A percentile compares a stretch with the other conserved stretches of the same genome.
Conservation (phyloP, 306 rosid genomes). For the Vigna nakashimae region DNA sequence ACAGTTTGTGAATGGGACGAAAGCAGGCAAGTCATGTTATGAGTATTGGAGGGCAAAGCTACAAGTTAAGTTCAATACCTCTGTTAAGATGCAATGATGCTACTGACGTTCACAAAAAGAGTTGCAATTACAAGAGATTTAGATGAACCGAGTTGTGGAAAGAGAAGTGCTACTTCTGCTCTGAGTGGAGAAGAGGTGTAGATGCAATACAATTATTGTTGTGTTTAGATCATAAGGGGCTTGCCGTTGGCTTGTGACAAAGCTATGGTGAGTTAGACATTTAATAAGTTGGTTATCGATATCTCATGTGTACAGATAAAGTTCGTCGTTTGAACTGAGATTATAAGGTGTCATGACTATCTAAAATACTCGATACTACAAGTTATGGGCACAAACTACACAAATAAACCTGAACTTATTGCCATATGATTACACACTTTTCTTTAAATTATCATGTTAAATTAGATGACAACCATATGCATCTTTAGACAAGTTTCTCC, state of each 20-base stretch:
- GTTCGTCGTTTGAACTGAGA: neutral
- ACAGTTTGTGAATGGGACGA: neutral
- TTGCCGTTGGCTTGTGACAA: neutral
- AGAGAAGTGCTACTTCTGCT: neutral
- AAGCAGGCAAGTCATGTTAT: neutral
- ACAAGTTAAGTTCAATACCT: neutral
- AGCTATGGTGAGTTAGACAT: neutral
- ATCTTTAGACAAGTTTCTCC: no score
- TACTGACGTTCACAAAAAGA: neutral
- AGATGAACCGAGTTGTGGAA: neutral
- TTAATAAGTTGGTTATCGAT: neutral
- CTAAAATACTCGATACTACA: neutral
- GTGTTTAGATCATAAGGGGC: neutral
- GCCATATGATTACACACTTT: neutral
- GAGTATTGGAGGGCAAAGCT: neutral
- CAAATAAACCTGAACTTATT: neutral
- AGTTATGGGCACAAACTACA: neutral
- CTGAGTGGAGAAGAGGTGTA: neutral
- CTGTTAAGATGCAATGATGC: neutral
- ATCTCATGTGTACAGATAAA: neutral
- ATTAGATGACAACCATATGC: neutral
- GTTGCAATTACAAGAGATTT: neutral
- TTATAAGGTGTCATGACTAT: neutral
- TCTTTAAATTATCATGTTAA: neutral
- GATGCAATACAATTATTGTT: neutral